Evolutionary conservation across 306 rosid species (phyloP).

Genomic region (Alnus glutinosa): DNA sequence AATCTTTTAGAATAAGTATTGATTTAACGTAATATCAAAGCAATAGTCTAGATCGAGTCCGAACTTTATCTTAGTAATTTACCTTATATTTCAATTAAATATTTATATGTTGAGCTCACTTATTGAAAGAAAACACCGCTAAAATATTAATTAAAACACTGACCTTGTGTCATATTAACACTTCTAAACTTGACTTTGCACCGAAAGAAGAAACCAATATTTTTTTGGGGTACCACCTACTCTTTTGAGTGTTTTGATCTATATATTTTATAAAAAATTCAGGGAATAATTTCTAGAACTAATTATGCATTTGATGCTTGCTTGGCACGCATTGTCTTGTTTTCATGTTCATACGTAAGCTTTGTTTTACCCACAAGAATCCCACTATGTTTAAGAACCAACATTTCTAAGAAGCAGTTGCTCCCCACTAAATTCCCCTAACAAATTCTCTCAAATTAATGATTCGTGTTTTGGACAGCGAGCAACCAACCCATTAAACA

Average conservation of each 20-base stretch:
- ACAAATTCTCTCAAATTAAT: conserved; percentile 10
- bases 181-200: conserved; percentile 37
- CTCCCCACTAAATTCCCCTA: not conserved
- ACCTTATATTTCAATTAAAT: no score
- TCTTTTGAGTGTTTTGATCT: no score
- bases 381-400: conserved; percentile 14
- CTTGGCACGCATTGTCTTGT: conserved; percentile 29
- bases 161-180: not conserved
- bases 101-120: no score
- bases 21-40: no score
- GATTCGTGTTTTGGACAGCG: conserved; percentile 35
- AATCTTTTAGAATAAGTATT: no score
- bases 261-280: no score
- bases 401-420: conserved; percentile 28
- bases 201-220: conserved; percentile 26
- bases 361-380: conserved; percentile 38
- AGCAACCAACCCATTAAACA: conserved; percentile 28
- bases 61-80: no score
- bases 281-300: not conserved
- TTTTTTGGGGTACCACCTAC: conserved; percentile 25
- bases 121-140: no score
- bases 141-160: no score
- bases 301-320: conserved; percentile 20
- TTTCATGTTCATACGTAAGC: conserved; percentile 37
- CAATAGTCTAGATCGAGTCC: no score